These are phyloP conservation scores for Apiospora sp. DNA, from an alignment of 2,329 filamentous ascomycete genomes.

Conservation along the genomic window DNA sequence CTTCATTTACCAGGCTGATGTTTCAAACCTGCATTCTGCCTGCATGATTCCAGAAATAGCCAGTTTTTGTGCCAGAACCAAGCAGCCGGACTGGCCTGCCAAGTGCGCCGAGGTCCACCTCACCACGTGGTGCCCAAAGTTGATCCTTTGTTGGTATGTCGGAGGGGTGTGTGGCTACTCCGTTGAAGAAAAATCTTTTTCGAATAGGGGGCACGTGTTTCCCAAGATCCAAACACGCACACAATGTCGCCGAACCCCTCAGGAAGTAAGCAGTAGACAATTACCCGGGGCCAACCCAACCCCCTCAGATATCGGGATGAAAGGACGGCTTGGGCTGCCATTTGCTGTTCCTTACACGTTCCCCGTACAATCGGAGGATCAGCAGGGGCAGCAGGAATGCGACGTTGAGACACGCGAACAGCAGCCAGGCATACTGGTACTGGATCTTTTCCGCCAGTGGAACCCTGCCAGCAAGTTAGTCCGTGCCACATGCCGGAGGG, in stretches of 20 bases:
- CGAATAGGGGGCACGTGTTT: neutral
- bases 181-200: neutral
- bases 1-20: neutral
- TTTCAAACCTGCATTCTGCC: neutral
- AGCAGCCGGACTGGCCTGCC: neutral
- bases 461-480: slow-evolving; percentile 28
- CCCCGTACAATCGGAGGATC: slow-evolving; percentile 35
- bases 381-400: slow-evolving; percentile 36
- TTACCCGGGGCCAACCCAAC: no score
- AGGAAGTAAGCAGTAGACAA: no score
- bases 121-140: neutral
- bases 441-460: slow-evolving; percentile 38
- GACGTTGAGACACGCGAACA: slow-evolving; percentile 39
- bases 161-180: neutral
- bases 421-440: slow-evolving; percentile 41
- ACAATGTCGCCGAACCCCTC: no score
- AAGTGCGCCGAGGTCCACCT: neutral
- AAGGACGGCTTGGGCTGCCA: slow-evolving; percentile 36
- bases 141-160: neutral
- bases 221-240: no score
- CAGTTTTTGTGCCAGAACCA: neutral
- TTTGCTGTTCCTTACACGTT: slow-evolving; percentile 31
- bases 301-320: slow-evolving; percentile 24
- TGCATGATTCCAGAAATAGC: neutral
- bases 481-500: neutral